Evolutionary conservation across 352 stramenopile genomes (phyloP).

Genomic region (Stephanocyclus meneghinianus): DNA sequence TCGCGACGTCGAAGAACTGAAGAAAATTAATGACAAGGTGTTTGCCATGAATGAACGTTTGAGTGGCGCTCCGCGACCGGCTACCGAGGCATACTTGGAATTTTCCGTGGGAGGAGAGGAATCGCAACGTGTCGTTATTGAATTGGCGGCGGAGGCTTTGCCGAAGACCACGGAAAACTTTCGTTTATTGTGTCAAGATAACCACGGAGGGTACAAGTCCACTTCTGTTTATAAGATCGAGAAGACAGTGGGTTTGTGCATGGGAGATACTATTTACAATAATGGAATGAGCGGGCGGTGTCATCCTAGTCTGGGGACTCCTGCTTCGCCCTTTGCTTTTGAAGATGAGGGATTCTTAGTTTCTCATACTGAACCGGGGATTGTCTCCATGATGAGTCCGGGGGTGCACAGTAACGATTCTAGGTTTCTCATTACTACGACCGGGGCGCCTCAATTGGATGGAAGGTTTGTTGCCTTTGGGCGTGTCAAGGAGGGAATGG

Average conservation of each 20-base stretch:
- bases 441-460: conserved; percentile 71
- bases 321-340: conserved; percentile 32
- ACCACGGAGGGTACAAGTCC: conserved; percentile 48
- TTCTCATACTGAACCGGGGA: conserved; percentile 57
- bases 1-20: conserved; percentile 52
- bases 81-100: conserved; percentile 41
- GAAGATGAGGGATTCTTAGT: conserved; percentile 47
- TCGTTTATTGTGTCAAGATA: conserved; percentile 47
- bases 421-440: conserved; percentile 69
- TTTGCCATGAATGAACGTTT: conserved; percentile 60
- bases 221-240: conserved; percentile 71
- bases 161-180: conserved; percentile 75
- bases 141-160: conserved; percentile 68
- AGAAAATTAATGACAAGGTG: conserved; percentile 66
- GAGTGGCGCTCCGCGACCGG: conserved; percentile 34
- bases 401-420: conserved; percentile 74
- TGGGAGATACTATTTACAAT: conserved; percentile 56
- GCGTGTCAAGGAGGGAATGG: conserved; percentile 62
- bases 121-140: conserved; percentile 56
- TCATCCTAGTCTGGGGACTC: conserved; percentile 28
- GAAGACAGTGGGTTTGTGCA: conserved; percentile 64
- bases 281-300: conserved; percentile 48
- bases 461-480: conserved; percentile 75
- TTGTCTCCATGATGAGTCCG: conserved; percentile 69
- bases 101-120: conserved; percentile 30